Evolutionary conservation across 139 green algal species (phyloP).

Genomic region (Zygnema circumcarinatum): DNA sequence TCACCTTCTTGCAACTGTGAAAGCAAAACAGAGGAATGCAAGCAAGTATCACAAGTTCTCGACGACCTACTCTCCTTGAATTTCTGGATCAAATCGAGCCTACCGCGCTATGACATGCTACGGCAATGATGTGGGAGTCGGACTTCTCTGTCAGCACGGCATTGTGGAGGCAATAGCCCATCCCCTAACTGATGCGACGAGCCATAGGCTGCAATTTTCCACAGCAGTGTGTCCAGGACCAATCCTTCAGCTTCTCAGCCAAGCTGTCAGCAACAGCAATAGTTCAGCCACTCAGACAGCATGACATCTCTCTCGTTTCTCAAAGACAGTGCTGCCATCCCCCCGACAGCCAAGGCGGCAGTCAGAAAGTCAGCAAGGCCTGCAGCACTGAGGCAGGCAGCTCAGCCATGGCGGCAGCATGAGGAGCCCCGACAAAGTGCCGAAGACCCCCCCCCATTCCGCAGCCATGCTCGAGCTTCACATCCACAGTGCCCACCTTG

Average conservation of each 20-base stretch:
- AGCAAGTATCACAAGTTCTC: not conserved
- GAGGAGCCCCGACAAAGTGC: not conserved
- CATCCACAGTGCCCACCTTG: not conserved
- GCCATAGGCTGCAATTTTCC: too few species aligned
- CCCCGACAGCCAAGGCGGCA: not conserved
- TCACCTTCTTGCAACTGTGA: not conserved
- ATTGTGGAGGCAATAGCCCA: too few species aligned
- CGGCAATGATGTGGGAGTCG: not conserved
- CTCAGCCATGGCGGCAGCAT: not conserved
- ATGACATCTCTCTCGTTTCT: not conserved
- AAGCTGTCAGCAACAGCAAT: too few species aligned
- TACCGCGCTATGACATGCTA: not conserved
- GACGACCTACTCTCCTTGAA: not conserved
- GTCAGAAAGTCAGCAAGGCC: not conserved
- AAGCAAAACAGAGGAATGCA: constrained; percentile 1
- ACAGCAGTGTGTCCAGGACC: too few species aligned
- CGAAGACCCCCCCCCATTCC: not conserved
- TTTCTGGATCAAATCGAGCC: not conserved
- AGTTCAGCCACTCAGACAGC: not conserved
- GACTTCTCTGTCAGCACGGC: too few species aligned
- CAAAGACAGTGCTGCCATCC: not conserved
- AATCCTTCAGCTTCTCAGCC: too few species aligned
- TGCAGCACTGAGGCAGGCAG: not conserved
- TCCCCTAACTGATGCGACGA: too few species aligned
- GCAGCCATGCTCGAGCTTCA: not conserved